phyloP scores from a whole-genome alignment of 129 eudicot genomes.

The Flaveria sonorensis region DNA sequence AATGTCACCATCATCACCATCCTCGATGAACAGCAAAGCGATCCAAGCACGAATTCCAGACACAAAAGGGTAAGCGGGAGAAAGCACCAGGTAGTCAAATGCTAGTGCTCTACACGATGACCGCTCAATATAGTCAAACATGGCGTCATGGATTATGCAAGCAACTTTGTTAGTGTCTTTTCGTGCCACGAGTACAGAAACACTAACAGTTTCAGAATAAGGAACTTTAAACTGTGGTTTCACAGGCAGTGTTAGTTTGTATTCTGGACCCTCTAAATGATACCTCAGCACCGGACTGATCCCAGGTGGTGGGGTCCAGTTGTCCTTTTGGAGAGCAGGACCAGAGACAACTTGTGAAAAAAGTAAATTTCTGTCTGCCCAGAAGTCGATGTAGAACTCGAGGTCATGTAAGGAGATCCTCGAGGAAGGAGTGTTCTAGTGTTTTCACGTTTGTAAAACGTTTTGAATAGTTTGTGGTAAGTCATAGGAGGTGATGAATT shows the following conservation, averaged over 20 bases:
- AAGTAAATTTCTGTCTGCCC: conserved; percentile 62
- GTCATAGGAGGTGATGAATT: conserved; percentile 51
- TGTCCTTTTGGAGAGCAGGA: conserved; percentile 56
- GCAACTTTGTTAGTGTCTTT: conserved; percentile 80
- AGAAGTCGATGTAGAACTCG: conserved; percentile 81
- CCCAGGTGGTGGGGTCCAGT: conserved; percentile 67
- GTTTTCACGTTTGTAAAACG: conserved; percentile 61
- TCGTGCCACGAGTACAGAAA: conserved; percentile 75
- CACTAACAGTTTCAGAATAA: conserved; percentile 53
- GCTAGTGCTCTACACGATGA: conserved; percentile 76
- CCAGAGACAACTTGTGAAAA: conserved; percentile 81
- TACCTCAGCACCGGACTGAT: conserved; percentile 47
- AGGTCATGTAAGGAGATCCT: conserved; percentile 67
- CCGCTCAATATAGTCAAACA: conserved; percentile 72
- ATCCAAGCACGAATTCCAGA: conserved; percentile 87
- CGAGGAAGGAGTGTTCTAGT: conserved; percentile 57
- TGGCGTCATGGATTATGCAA: conserved; percentile 53
- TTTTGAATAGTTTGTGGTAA: conserved; percentile 55
- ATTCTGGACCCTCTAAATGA: conserved; percentile 75
- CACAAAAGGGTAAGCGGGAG: conserved; percentile 79
- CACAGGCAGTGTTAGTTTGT: conserved; percentile 79
- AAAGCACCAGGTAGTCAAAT: conserved; percentile 73
- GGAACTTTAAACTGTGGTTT: conserved; percentile 64
- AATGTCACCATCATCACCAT: conserved; percentile 52
- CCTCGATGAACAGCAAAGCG: conserved; percentile 67